These are phyloP conservation scores for Taxillus chinensis DNA, from an alignment of 164 flowering plant genomes.

Conservation along the genomic window DNA sequence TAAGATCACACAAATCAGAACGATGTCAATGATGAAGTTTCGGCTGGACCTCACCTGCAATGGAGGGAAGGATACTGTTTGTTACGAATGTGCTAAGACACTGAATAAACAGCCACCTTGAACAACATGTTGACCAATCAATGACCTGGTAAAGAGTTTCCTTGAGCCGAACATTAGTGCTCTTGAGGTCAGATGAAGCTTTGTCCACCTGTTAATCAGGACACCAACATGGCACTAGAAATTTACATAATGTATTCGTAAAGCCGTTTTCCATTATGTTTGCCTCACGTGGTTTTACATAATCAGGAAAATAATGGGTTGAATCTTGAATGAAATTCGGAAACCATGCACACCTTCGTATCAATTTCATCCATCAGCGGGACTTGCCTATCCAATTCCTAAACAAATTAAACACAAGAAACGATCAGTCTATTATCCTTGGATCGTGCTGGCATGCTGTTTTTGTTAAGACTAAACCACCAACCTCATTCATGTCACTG, in stretches of 20 bases:
- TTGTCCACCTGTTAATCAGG: conserved; percentile 27
- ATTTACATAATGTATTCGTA: background rate
- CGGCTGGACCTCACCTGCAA: conserved; percentile 34
- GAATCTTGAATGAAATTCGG: background rate
- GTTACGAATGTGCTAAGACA: background rate
- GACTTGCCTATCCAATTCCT: conserved; percentile 52
- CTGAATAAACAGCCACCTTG: too few relatives aligned
- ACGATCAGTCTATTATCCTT: background rate
- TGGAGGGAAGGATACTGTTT: background rate
- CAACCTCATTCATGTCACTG: conserved; percentile 45
- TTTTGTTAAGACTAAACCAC: background rate
- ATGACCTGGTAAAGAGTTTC: conserved; percentile 28
- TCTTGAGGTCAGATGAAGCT: conserved; percentile 28
- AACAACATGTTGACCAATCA: conserved; percentile 5
- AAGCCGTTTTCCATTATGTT: too few relatives aligned
- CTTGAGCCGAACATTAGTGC: conserved; percentile 38
- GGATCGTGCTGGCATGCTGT: background rate
- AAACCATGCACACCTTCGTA: conserved; percentile 30
- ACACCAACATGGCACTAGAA: background rate
- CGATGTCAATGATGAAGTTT: conserved; percentile 42
- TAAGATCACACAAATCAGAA: conserved; percentile 30
- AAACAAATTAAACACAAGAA: conserved; percentile 1
- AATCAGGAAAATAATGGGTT: background rate
- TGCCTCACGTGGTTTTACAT: too few relatives aligned
- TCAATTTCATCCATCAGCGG: conserved; percentile 49